Evolutionary conservation across 139 green algal genomes (phyloP), one percentile per base, ranked within the genome.

Genomic region (Desmodesmus armatus): DNA sequence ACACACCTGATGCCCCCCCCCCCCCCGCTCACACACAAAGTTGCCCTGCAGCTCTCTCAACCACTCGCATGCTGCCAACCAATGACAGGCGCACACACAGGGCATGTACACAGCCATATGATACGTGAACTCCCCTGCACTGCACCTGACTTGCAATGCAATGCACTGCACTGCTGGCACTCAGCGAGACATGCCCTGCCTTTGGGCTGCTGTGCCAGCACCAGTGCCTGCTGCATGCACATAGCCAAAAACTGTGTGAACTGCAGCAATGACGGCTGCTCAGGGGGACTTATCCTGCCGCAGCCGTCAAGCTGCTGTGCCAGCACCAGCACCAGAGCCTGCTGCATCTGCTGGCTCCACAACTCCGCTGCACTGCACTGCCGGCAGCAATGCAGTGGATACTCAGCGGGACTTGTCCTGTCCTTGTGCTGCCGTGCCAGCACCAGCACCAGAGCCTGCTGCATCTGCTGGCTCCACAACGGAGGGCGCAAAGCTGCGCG

Each of bases 401-500:
- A 35, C 35, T 3, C 66, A 9, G 66, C 35, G 33, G 5, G 6
- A 33, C 19, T 43, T 21, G 7, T 13, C n/a, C n/a, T n/a, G 9
- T 51, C 5, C 69, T 5, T 15, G 15, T 13, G 13, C 69, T 51
- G 69, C 67, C 40, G 63, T 41, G 25, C 7, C 35, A 49, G n/a
- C 66, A 49, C 35, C 35, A 35, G 17, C n/a, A 35, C 66, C 66
- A n/a, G n/a, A n/a, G n/a, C 25, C 60, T 69, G 11, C 60, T 33
- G 13, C 60, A 9, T n/a, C 60, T 2, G 11, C 23, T 9, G 39
- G 69, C 39, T 82, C 76, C 3, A 82, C 76, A 1, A 60, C 25
- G 27, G 76, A 82, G 7, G 41, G 6, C 27, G 62, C 44, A 74
- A 84, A 84, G 39, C 60, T 77, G 40, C 62, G 47, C 1, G 78